These are phyloP conservation scores for Peniophora sp. DNA, from an alignment of 1,284 basidiomycete genomes.

Conservation along the genomic window DNA sequence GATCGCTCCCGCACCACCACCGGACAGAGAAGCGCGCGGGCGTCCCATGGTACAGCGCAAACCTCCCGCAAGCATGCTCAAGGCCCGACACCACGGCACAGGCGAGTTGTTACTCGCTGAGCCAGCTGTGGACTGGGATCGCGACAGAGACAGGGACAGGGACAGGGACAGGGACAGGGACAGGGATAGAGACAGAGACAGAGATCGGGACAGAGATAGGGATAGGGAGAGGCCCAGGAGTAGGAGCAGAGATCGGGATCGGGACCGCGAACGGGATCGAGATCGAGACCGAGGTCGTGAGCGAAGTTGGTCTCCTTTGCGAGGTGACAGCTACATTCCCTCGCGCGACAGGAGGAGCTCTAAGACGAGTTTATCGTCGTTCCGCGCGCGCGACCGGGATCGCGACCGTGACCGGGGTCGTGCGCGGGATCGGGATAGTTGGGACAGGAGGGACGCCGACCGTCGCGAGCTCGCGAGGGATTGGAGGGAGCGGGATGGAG, in stretches of 20 bases:
- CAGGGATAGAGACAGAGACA: neutral
- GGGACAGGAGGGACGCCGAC: too few relatives aligned
- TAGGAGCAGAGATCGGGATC: too few relatives aligned
- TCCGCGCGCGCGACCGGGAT: too few relatives aligned
- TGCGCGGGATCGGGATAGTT: neutral
- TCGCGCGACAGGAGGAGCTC: too few relatives aligned
- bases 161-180: too few relatives aligned
- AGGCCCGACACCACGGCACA: conserved; percentile 15
- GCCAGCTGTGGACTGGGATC: conserved; percentile 1
- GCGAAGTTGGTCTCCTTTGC: neutral
- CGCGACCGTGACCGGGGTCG: too few relatives aligned
- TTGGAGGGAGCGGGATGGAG: conserved; percentile 1
- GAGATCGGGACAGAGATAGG: conserved; percentile 1
- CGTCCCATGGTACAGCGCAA: conserved; percentile 15
- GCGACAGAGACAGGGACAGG: neutral
- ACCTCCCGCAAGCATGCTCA: conserved; percentile 16
- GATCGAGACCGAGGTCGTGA: conserved; percentile 1
- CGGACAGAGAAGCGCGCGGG: conserved; percentile 2
- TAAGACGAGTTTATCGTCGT: too few relatives aligned
- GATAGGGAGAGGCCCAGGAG: neutral
- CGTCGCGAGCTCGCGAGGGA: neutral
- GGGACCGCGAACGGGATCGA: neutral
- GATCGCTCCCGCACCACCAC: conserved; percentile 4
- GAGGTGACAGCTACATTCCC: too few relatives aligned
- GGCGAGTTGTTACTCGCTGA: conserved; percentile 13